phyloP scores from a whole-genome alignment of 1,139 yeast genomes.

The Pichia kudriavzevii region DNA sequence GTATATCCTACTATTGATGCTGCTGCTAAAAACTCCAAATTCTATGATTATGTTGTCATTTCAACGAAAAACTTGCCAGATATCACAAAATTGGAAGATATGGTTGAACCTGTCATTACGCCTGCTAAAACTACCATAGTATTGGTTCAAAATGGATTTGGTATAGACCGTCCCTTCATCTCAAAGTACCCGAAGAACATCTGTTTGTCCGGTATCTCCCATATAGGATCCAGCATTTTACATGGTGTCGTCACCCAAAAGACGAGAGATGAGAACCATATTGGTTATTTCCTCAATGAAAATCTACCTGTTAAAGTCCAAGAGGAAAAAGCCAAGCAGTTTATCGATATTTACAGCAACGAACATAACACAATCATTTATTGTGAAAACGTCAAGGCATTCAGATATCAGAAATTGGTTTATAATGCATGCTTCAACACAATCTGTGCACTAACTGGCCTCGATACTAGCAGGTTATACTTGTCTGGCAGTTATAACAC shows the following conservation, averaged over 20 bases:
- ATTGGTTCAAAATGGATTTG: slow-evolving; percentile 51
- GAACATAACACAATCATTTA: slow-evolving; percentile 29
- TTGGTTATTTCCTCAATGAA: slow-evolving; percentile 39
- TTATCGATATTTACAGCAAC: slow-evolving; percentile 36
- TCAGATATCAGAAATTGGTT: slow-evolving; percentile 48
- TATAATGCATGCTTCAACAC: slow-evolving; percentile 51
- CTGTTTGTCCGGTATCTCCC: slow-evolving; percentile 45
- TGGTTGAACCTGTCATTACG: slow-evolving; percentile 41
- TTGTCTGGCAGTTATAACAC: slow-evolving; percentile 37
- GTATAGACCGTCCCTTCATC: slow-evolving; percentile 42
- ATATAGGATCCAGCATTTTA: slow-evolving; percentile 33
- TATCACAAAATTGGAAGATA: slow-evolving; percentile 37
- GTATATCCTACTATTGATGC: slow-evolving; percentile 36
- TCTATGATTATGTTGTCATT: slow-evolving; percentile 45
- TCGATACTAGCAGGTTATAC: slow-evolving; percentile 37
- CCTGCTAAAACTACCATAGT: slow-evolving; percentile 32
- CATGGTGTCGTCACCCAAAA: slow-evolving; percentile 29
- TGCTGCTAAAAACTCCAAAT: slow-evolving; percentile 28
- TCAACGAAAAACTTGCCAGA: slow-evolving; percentile 6
- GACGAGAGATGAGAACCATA: slow-evolving; percentile 30
- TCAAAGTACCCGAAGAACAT: slow-evolving; percentile 39
- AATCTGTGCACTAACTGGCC: slow-evolving; percentile 37
- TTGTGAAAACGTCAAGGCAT: slow-evolving; percentile 37
- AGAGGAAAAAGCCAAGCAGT: slow-evolving; percentile 32
- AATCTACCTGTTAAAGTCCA: slow-evolving; percentile 23